These are phyloP conservation scores for Sisymbrium altissimum DNA, from an alignment of 345 rosid genomes.

Conservation along the genomic window DNA sequence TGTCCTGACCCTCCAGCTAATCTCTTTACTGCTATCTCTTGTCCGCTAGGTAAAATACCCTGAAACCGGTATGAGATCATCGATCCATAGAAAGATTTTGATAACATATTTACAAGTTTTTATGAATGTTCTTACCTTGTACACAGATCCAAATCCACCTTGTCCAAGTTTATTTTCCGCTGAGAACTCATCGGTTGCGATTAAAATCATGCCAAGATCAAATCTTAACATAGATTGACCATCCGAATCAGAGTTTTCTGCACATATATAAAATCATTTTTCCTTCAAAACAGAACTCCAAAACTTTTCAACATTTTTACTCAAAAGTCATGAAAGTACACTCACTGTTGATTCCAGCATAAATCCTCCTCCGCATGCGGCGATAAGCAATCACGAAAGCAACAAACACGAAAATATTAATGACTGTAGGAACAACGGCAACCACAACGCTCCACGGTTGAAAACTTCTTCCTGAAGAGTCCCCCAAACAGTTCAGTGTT, in stretches of 20 bases:
- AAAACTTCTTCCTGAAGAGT: slow-evolving; percentile 16
- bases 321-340: not conserved
- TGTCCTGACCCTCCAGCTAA: slow-evolving; percentile 42
- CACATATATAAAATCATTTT: not conserved
- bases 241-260: slow-evolving; percentile 22
- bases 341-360: slow-evolving; percentile 20
- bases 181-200: slow-evolving; percentile 34
- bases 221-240: slow-evolving; percentile 17
- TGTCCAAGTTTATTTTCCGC: slow-evolving; percentile 36
- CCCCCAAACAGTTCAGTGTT: not conserved
- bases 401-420: slow-evolving; percentile 4
- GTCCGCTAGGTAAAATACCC: slow-evolving; percentile 45
- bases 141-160: slow-evolving; percentile 51
- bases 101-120: not conserved
- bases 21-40: slow-evolving; percentile 28
- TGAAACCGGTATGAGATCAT: slow-evolving; percentile 14
- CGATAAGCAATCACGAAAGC: slow-evolving; percentile 20
- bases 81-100: not conserved
- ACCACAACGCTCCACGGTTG: slow-evolving; percentile 31
- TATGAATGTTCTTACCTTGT: slow-evolving; percentile 34
- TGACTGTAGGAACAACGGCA: slow-evolving; percentile 22
- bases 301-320: not conserved
- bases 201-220: slow-evolving; percentile 28
- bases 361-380: slow-evolving; percentile 17
- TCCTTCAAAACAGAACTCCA: not conserved